Percentiles rank a stretch among this genome's conserved stretches.
Evolutionary conservation across 176 grass and related monocot genomes (phyloP).

Genomic region (Musa beccarii): DNA sequence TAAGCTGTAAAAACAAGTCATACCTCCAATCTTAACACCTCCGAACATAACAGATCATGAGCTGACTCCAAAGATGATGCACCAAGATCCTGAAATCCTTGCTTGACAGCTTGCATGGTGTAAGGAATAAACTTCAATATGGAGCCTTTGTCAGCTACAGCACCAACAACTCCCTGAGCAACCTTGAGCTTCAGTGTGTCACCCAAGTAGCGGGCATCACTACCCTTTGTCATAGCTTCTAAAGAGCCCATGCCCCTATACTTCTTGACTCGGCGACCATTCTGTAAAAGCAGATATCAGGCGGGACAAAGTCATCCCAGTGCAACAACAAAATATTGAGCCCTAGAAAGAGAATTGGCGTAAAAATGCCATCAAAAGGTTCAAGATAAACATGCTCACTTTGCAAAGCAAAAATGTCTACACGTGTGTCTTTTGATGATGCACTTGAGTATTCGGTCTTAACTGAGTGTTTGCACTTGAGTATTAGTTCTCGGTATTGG

Average conservation of each 20-base stretch:
- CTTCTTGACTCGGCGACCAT: constrained; percentile 65
- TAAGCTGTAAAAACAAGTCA: background rate
- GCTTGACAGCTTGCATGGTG: constrained; percentile 94
- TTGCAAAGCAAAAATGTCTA: too few species aligned
- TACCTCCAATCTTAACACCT: constrained; percentile 85
- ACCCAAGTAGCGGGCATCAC: constrained; percentile 84
- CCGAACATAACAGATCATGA: constrained; percentile 58
- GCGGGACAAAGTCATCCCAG: too few species aligned
- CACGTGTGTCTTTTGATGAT: too few species aligned
- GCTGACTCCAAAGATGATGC: constrained; percentile 70
- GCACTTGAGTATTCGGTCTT: too few species aligned
- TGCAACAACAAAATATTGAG: too few species aligned
- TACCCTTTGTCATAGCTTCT: constrained; percentile 91
- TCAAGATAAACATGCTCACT: too few species aligned
- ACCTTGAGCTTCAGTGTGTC: constrained; percentile 91
- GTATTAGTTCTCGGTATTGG: too few species aligned
- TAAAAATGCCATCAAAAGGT: too few species aligned
- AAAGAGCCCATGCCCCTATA: constrained; percentile 97
- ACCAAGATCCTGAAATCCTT: constrained; percentile 96
- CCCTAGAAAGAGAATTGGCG: too few species aligned
- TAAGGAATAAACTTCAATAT: constrained; percentile 90
- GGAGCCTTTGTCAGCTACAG: constrained; percentile 88
- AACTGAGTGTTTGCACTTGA: too few species aligned
- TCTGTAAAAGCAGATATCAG: constrained; percentile 25
- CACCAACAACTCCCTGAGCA: constrained; percentile 86